A percentile compares a stretch with the other conserved stretches of the same genome.
Evolutionary conservation across 805 yeast genomes (phyloP).

Genomic region (Priceomyces haplophilus): DNA sequence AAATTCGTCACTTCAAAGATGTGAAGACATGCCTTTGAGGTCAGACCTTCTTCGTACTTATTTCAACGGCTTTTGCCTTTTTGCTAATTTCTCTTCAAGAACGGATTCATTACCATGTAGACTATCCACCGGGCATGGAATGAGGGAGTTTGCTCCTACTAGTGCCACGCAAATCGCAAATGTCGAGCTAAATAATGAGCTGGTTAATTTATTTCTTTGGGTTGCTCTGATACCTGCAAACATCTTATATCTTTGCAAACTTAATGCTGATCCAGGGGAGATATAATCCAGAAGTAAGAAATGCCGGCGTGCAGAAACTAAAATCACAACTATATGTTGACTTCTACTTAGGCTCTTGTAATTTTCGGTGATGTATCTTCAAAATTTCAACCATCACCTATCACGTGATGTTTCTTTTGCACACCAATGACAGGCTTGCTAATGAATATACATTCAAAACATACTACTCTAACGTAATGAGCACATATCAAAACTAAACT

Average conservation of each 20-base stretch:
- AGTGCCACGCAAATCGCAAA: conserved; percentile 62
- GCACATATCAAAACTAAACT: too few species aligned
- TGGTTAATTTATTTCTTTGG: conserved; percentile 53
- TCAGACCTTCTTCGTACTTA: too few species aligned
- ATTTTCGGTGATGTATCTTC: not conserved
- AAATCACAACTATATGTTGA: too few species aligned
- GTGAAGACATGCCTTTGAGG: too few species aligned
- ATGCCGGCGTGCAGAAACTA: too few species aligned
- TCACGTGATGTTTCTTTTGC: conserved; percentile 1
- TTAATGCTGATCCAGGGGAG: not conserved
- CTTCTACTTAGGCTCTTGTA: not conserved
- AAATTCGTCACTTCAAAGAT: too few species aligned
- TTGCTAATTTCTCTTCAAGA: conserved; percentile 29
- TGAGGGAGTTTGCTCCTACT: conserved; percentile 53
- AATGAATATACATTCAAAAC: not conserved
- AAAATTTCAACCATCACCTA: not conserved
- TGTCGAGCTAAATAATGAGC: conserved; percentile 68
- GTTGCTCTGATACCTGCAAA: conserved; percentile 50
- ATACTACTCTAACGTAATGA: too few species aligned
- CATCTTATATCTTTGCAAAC: conserved; percentile 27
- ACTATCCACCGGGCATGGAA: conserved; percentile 44
- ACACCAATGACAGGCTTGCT: not conserved
- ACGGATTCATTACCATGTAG: conserved; percentile 41
- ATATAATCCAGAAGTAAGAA: not conserved
- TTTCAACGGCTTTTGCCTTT: conserved; percentile 14